A percentile compares a stretch with the other conserved stretches of the same genome.
phyloP scores from a whole-genome alignment of 805 yeast species.

The Yarrowia hollandica region DNA sequence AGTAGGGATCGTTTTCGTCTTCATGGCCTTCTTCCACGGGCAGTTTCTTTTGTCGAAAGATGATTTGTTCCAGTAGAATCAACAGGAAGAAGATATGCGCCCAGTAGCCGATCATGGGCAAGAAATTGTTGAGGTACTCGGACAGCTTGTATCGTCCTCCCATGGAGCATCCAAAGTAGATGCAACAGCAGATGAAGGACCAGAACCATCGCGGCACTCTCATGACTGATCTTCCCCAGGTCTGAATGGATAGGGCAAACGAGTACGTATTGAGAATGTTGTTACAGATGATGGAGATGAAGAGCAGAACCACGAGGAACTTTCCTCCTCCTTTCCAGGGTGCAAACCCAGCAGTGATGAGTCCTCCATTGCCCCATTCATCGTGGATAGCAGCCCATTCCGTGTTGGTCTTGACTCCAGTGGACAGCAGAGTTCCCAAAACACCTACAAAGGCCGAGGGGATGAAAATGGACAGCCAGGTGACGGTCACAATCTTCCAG shows the following conservation, averaged over 20 bases:
- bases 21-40: constrained; percentile 35
- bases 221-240: constrained; percentile 50
- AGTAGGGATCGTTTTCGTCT: constrained; percentile 52
- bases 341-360: constrained; percentile 60
- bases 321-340: constrained; percentile 80
- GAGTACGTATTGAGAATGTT: constrained; percentile 80
- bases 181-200: constrained; percentile 60
- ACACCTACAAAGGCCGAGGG: constrained; percentile 79
- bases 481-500: constrained; percentile 54
- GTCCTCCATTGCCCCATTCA: constrained; percentile 70
- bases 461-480: constrained; percentile 63
- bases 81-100: constrained; percentile 75
- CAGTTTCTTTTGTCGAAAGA: constrained; percentile 58
- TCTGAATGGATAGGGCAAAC: constrained; percentile 75
- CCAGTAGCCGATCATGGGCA: constrained; percentile 94
- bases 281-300: constrained; percentile 76
- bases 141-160: constrained; percentile 75
- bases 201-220: constrained; percentile 77
- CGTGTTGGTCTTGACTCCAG: constrained; percentile 58
- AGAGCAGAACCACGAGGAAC: constrained; percentile 66
- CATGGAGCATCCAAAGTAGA: constrained; percentile 68
- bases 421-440: constrained; percentile 68
- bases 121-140: constrained; percentile 70
- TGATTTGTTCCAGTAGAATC: constrained; percentile 66
- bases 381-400: constrained; percentile 62